Conservation (phyloP, 306 rosid species). For the Mimosa bimucronata region DNA sequence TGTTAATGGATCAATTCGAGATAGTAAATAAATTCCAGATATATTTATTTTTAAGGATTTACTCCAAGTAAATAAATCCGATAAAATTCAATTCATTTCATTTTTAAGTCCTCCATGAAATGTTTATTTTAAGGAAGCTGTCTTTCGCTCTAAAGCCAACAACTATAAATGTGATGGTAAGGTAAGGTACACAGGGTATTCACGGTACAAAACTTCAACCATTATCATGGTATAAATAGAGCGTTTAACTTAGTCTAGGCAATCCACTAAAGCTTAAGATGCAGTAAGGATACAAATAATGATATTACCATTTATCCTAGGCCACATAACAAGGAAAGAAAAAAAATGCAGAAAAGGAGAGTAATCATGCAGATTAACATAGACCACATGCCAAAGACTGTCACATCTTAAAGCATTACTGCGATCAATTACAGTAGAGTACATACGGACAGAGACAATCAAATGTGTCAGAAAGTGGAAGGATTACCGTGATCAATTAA, state of each 20-base stretch:
- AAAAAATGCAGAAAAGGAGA: not conserved
- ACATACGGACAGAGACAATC: not conserved
- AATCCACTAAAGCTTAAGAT: not conserved
- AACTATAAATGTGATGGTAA: not conserved
- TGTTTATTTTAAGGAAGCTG: too few species aligned
- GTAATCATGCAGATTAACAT: not conserved
- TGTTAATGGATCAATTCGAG: too few species aligned
- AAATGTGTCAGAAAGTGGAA: not conserved
- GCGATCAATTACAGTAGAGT: too few species aligned
- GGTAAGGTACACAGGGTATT: not conserved
- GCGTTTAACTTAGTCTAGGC: not conserved
- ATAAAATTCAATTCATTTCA: too few species aligned
- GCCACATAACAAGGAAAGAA: not conserved
- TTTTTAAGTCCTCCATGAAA: too few species aligned
- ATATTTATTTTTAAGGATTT: too few species aligned
- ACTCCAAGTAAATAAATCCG: too few species aligned
- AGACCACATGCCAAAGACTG: constrained; percentile 25
- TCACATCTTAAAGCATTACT: too few species aligned
- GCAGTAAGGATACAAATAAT: not conserved
- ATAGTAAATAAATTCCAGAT: too few species aligned
- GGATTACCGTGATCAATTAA: not conserved
- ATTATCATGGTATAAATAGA: not conserved
- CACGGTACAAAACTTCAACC: not conserved
- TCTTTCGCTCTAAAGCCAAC: not conserved
- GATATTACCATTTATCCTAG: not conserved